Evolutionary conservation across 768 basidiomycete genomes (phyloP), one percentile per base, ranked within the genome.

Genomic region (Dendrothele bispora): DNA sequence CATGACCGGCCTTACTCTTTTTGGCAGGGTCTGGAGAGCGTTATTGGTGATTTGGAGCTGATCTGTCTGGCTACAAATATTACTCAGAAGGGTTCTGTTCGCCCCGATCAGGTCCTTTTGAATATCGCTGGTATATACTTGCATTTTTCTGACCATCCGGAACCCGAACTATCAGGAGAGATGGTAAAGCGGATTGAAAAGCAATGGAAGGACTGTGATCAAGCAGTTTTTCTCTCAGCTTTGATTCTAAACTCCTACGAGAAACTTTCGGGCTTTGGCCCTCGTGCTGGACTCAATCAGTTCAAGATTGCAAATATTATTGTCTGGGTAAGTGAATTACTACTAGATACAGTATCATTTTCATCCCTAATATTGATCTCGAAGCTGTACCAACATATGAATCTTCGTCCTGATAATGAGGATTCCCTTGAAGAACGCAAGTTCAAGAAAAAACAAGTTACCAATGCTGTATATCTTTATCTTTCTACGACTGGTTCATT

Each of bases 31-130:
- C 50, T 55, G 6, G 26, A 45, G 20, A 29, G 10, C 5, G 47
- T 52, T 2, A 14, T 49, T 14, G 46, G 29, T 3, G 54, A 55
- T 28, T 15, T 55, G 1, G 54, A 55, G 20, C 50, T 46, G 2
- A 55, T 55, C 21, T 55, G 50, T 39, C 28, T 18, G 1, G 50
- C 39, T 8, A 55, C 51, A 2, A 55, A 55, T 27, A 53, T 53
- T 42, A 49, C 34, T 15, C 54, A 56, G 39, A 40, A 39, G 21
- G 54, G 52, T 29, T 36, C 49, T 0, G 40, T 41, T 3, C 53
- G 53, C 11, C 39, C 35, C 20, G 53, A 53, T 32, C n/a, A n/a
- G n/a, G n/a, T n/a, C n/a, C n/a, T n/a, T n/a, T n/a, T n/a, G n/a
- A n/a, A n/a, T n/a, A n/a, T 53, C 26, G 52, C 37, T 4, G 52